Evolutionary conservation across 352 stramenopile genomes (phyloP), one percentile per base, ranked within the genome.

Genomic region (Phytophthora lateralis): DNA sequence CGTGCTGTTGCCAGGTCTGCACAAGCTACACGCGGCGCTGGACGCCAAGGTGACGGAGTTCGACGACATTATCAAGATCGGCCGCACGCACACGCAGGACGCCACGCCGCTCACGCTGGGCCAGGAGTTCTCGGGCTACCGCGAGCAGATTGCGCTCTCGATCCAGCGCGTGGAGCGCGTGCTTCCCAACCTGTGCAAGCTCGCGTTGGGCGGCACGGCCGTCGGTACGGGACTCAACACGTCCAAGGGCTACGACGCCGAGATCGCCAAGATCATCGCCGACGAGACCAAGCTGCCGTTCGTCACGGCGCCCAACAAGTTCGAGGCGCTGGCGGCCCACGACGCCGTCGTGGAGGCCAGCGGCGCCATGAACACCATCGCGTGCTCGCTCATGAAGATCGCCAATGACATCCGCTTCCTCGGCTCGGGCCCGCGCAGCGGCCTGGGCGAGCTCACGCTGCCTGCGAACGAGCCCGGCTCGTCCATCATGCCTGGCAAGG

Each of bases 51-150:
- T 82, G 10, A 66, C 81, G n/a, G 85, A 98, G 61, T 99, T 98
- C 69, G 66, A 95, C 24, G 76, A 85, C 64, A 97, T 99, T 62
- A 97, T 99, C 78, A 99, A 99, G 78, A 99, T 99, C 75, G 96
- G 97, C 48, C 80, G 96, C 45, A 99, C 97, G 6, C 97, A 99
- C 78, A 94, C 85, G 17, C 85, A 94, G 63, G 96, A 99, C 75
- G 96, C 97, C 1, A 98, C 96, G 27, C 96, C 97, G 2, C 62
- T 99, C 6, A 99, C 97, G n/a, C 80, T 99, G 17, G 96, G 95
- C 47, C 96, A 99, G 80, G 97, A 99, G 72, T 99, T 99, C 78
- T 90, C 82, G 34, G 97, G 95, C 45, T 99, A 99, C 63, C 74
- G 78, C 32, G 78, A 88, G 57, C 95, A 99, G 72, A 88, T 98